These are phyloP conservation scores for Blastocystis sp. DNA, from an alignment of 352 stramenopile genomes.

Conservation along the genomic window DNA sequence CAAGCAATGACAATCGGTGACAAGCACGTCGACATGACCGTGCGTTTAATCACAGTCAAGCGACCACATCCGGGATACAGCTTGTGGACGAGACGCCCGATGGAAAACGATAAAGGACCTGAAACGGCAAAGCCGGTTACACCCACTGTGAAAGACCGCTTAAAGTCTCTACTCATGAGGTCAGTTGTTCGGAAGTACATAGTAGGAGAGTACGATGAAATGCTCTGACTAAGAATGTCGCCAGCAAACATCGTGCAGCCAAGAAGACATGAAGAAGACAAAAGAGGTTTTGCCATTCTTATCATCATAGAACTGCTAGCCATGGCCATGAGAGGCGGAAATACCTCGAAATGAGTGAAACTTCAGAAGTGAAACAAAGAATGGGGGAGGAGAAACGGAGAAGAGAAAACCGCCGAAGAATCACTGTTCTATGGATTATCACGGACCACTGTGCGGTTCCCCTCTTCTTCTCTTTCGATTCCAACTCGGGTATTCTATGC, in stretches of 20 bases:
- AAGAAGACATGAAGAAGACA: conserved; percentile 46
- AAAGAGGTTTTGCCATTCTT: background rate
- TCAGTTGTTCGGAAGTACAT: background rate
- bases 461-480: no score
- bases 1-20: conserved; percentile 50
- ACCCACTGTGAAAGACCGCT: conserved; percentile 20
- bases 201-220: background rate
- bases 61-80: conserved; percentile 48
- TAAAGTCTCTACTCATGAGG: conserved; percentile 43
- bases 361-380: no score
- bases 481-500: no score
- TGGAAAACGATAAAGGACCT: conserved; percentile 43
- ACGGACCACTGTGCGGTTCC: no score
- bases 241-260: conserved; percentile 46
- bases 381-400: no score
- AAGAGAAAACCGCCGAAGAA: no score
- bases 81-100: conserved; percentile 33
- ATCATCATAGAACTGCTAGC: no score
- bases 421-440: no score
- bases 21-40: conserved; percentile 1
- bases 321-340: no score
- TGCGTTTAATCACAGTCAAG: conserved; percentile 30
- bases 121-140: conserved; percentile 30
- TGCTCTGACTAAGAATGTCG: conserved; percentile 27
- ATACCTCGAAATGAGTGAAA: no score